Evolutionary conservation across 2,329 filamentous ascomycete species (phyloP).

Genomic region (Chrysoporthe puriensis): DNA sequence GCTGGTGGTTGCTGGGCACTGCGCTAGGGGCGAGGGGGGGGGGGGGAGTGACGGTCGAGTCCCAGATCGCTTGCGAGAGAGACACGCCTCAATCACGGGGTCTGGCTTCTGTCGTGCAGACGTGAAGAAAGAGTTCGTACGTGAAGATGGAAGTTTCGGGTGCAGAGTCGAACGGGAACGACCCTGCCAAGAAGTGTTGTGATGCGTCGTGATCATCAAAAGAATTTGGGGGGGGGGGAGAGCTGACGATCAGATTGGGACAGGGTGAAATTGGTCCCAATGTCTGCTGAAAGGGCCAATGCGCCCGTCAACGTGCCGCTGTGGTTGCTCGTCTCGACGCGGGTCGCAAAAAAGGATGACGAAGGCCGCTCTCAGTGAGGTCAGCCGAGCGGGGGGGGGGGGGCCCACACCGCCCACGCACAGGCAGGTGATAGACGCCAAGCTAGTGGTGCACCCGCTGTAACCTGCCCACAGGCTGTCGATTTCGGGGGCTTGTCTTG

Average conservation of each 20-base stretch:
- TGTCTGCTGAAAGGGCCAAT: not conserved
- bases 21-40: not conserved
- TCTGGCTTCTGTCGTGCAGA: not conserved
- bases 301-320: conserved; percentile 1
- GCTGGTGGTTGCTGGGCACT: not conserved
- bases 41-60: not conserved
- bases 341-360: not conserved
- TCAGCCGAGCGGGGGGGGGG: not conserved
- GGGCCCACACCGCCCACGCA: not conserved
- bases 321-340: conserved; percentile 1
- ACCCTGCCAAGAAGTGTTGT: not conserved
- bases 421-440: not conserved
- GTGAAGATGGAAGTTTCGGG: not conserved
- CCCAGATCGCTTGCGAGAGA: not conserved
- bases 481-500: conserved; percentile 3
- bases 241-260: conserved; percentile 1
- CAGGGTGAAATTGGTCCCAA: conserved; percentile 1
- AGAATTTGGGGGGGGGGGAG: not conserved
- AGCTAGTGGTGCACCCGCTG: not conserved
- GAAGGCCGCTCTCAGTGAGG: not conserved
- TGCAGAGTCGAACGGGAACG: not conserved
- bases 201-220: not conserved
- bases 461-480: conserved; percentile 3
- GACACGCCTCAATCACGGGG: not conserved
- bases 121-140: not conserved